Conservation (phyloP, 371 early-diverging fungal species). For the Zychaea mexicana region DNA sequence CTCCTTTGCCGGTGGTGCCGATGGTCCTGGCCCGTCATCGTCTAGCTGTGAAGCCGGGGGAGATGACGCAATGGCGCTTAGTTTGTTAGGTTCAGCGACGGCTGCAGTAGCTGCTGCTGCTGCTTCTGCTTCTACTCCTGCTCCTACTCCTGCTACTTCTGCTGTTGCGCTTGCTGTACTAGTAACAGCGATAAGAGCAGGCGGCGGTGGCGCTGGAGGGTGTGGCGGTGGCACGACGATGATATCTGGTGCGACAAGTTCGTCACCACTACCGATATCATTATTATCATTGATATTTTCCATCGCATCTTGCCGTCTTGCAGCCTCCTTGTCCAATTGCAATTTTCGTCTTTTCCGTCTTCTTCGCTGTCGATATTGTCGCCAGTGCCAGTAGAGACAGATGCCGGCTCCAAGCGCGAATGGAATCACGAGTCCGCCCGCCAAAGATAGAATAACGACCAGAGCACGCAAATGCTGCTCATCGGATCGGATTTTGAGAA, state of each 20-base stretch:
- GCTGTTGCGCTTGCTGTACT: no score
- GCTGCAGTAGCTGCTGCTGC: no score
- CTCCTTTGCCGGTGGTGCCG: slow-evolving; percentile 31
- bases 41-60: background rate
- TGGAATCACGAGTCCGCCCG: slow-evolving; percentile 24
- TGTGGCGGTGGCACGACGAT: background rate
- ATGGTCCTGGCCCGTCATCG: slow-evolving; percentile 12
- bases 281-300: background rate
- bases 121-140: no score
- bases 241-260: background rate
- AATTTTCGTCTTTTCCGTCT: background rate
- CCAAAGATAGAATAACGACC: slow-evolving; percentile 23
- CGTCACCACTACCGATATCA: no score
- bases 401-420: slow-evolving; percentile 25
- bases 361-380: slow-evolving; percentile 4
- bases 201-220: background rate
- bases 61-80: background rate
- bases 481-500: slow-evolving; percentile 14
- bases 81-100: background rate
- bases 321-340: background rate
- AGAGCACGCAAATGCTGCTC: slow-evolving; percentile 22
- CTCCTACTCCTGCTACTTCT: no score
- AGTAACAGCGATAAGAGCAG: background rate
- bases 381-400: slow-evolving; percentile 23
- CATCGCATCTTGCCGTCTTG: no score